Conservation (phyloP, 2,329 filamentous ascomycete genomes). For the Trichoderma sp. region DNA sequence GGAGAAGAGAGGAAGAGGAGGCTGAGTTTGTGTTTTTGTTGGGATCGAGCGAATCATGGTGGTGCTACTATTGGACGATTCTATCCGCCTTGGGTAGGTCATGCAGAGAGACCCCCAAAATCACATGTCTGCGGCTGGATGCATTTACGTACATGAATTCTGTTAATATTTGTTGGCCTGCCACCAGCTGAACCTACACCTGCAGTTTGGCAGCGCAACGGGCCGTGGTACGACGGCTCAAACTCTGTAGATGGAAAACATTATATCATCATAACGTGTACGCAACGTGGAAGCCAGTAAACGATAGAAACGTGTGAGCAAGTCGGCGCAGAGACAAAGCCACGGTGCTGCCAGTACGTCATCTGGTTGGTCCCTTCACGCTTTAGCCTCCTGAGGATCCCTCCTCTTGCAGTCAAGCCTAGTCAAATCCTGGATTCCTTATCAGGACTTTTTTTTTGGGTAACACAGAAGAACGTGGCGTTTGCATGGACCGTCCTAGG, state of each 20-base stretch:
- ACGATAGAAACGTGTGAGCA: not conserved
- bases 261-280: not conserved
- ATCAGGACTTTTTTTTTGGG: not conserved
- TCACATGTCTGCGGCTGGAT: constrained; percentile 17
- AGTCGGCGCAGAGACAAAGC: not conserved
- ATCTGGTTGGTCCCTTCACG: not conserved
- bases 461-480: constrained; percentile 20
- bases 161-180: not conserved
- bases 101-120: not conserved
- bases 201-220: constrained; percentile 8
- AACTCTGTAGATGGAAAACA: constrained; percentile 5
- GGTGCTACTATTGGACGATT: not conserved
- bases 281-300: too few relatives aligned
- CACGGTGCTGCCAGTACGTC: not conserved
- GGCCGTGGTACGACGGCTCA: constrained; percentile 9
- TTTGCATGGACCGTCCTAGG: not conserved
- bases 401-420: not conserved
- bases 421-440: constrained; percentile 8
- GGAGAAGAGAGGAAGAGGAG: not conserved
- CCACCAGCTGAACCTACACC: not conserved
- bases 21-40: not conserved
- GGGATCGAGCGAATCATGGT: not conserved
- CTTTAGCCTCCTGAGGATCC: constrained; percentile 6
- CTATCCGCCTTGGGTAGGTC: not conserved
- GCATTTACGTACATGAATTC: not conserved